Base-by-base conservation (phyloP, 768 basidiomycete species). In the Phylloporus sp. region DNA sequence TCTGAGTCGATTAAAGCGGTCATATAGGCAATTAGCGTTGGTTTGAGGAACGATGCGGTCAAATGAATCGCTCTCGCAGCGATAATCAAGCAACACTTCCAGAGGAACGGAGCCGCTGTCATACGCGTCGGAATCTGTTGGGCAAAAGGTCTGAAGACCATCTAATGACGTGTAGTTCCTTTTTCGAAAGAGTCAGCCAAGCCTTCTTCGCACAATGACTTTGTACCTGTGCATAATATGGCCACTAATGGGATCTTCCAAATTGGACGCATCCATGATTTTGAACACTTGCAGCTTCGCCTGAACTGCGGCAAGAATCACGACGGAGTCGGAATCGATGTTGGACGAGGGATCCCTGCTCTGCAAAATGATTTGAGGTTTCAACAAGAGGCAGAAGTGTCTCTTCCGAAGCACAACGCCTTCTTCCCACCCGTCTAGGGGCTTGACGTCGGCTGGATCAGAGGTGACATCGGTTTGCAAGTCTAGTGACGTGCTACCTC, bases 1-100 rank as follows among this genome's bases (percentile, higher is more conserved):
- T 28, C 94, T 83, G 9, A 96, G 76, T 33, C 86, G 84, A 67
- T 98, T 98, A 72, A 95, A 95, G 63, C 90, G 92, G 74, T 97
- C 94, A 62, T 93, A 91, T 38, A 83, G 86, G 50, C 95, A 80
- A 5, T 77, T 81, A 1, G 87, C 88, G 47, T 89, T 81, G 0
- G 93, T 90, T 64, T 90, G 88, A 3, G 90, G 87, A 6, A 97
- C 87, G 31, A 98, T 75, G 3, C 91, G 85, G 58, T 95, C 90
- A 63, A 95, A 95, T 39, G 81, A 81, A 38, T 74, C 72, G 50
- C 81, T 86, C 67, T 93, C 88, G 59, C 86, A 87, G 36, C 84
- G 79, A 42, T 83, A 76, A 67, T 97, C 92, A 46, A 95, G 80
- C 42, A 94, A 67, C 33, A 93, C 86, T 67, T 98, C 94, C 20